Base-by-base conservation (phyloP, 495 filamentous ascomycete species). In the Podospora bellae-mahoneyi region DNA sequence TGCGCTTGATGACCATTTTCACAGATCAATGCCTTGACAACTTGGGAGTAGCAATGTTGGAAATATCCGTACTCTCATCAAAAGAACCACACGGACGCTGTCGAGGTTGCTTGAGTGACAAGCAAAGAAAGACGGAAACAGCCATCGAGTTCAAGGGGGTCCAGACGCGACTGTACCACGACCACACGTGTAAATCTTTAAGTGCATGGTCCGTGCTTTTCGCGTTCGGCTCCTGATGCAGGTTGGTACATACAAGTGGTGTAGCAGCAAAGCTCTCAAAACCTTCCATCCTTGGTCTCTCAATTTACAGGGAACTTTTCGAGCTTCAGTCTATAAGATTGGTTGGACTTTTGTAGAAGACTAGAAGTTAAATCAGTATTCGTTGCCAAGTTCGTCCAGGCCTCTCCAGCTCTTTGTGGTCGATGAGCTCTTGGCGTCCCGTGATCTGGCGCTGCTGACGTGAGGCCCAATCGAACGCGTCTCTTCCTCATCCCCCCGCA, bases 1-100 rank as follows among this genome's bases (percentile, higher is more conserved):
- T 84, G 71, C 83, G 83, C 72, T 84, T 84, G 68, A 83, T 73
- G 18, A 78, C 65, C 81, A 83, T 83, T 48, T 69, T 80, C 73
- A 65, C 19, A 1, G 7, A 32, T 62, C 5, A 62, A 27, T 28
- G 59, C 27, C 6, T 39, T 64, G 15, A 53, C n/a, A 10, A 55
- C 34, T 66, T 9, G 20, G 28, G 15, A 44, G n/a, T 19, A 57
- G 13, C 23, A 39, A 62, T 23, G 6, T 34, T 20, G 5, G 6
- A 58, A 58, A 56, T 56, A 56, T 18, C 54, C 15, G 54, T 56
- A 20, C 3, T 18, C 5, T 48, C 15, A 48, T 13, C 39, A 16
- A 18, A 23, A 23, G 23, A 23, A 23, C 23, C 23, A 23, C 39
- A 48, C 9, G 39, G 5, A 48, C 15, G 5, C 13, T 13, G 39